These are phyloP conservation scores for Mucor sp. DNA, from an alignment of 371 early-diverging fungal species.

Conservation along the genomic window DNA sequence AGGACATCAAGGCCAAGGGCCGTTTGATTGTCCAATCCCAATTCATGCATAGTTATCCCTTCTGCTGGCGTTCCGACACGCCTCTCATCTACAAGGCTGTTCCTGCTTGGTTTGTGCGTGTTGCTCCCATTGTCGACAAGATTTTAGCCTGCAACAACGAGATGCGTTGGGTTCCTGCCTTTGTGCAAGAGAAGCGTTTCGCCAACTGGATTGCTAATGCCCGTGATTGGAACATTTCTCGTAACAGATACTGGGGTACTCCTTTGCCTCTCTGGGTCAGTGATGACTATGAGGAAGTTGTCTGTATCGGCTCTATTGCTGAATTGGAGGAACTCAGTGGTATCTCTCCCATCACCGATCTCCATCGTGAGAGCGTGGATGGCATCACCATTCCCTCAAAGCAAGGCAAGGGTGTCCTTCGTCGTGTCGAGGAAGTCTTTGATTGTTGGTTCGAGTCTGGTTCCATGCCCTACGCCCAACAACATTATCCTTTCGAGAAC, in stretches of 20 bases:
- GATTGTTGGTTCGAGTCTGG: conserved; percentile 99
- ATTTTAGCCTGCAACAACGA: conserved; percentile 90
- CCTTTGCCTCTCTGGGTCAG: conserved; percentile 99
- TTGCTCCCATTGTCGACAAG: conserved; percentile 83
- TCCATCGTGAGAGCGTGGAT: conserved; percentile 99
- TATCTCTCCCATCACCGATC: conserved; percentile 85
- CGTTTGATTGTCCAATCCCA: conserved; percentile 91
- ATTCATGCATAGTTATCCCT: conserved; percentile 91
- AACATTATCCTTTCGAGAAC: conserved; percentile 99
- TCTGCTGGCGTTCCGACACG: conserved; percentile 99
- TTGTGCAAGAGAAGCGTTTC: conserved; percentile 98
- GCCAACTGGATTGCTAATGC: conserved; percentile 99
- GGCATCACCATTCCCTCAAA: conserved; percentile 96
- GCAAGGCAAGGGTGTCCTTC: conserved; percentile 87
- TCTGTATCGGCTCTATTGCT: conserved; percentile 95
- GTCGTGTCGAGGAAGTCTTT: conserved; percentile 98
- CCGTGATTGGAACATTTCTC: conserved; percentile 99
- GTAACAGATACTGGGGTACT: conserved; percentile 99
- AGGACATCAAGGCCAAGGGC: conserved; percentile 82
- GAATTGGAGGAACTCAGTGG: conserved; percentile 96
- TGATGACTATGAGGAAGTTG: conserved; percentile 92
- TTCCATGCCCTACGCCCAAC: conserved; percentile 99
- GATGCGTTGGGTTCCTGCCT: conserved; percentile 89
- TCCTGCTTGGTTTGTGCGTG: conserved; percentile 99
- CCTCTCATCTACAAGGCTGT: conserved; percentile 99